Evolutionary conservation across 1,139 yeast genomes (phyloP).

Genomic region (Sugiyamaella sp.): DNA sequence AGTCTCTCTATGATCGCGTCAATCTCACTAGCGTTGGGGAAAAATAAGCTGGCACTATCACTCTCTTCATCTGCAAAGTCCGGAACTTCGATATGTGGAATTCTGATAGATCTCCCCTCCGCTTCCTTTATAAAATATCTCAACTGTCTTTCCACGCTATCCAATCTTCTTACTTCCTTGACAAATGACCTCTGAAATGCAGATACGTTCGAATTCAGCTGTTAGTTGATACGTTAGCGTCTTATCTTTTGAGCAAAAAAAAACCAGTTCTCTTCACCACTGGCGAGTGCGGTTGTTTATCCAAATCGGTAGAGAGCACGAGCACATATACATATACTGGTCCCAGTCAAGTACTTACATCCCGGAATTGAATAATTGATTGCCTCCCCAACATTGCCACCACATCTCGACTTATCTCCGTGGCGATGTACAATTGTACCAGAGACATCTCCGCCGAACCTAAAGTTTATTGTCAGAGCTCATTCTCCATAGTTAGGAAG

Average conservation of each 20-base stretch:
- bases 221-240: constrained; percentile 8
- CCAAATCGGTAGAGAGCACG: too few species aligned
- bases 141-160: constrained; percentile 64
- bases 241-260: too few species aligned
- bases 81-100: constrained; percentile 20
- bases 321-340: too few species aligned
- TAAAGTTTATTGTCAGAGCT: constrained; percentile 1
- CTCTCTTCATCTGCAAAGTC: constrained; percentile 36
- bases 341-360: constrained; percentile 49
- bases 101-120: constrained; percentile 34
- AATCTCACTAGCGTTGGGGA: constrained; percentile 63
- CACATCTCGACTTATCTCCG: constrained; percentile 86
- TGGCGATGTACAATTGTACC: constrained; percentile 88
- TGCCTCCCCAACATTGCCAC: constrained; percentile 83
- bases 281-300: too few species aligned
- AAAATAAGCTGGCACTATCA: constrained; percentile 34
- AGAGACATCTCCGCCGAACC: constrained; percentile 94
- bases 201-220: constrained; percentile 65
- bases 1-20: constrained; percentile 77
- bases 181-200: constrained; percentile 90
- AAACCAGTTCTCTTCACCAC: too few species aligned
- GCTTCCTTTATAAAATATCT: constrained; percentile 40
- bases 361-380: constrained; percentile 89
- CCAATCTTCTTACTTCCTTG: constrained; percentile 70
- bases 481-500: background rate